phyloP scores from a whole-genome alignment of 148 eudicot species.

The Beta vulgaris region DNA sequence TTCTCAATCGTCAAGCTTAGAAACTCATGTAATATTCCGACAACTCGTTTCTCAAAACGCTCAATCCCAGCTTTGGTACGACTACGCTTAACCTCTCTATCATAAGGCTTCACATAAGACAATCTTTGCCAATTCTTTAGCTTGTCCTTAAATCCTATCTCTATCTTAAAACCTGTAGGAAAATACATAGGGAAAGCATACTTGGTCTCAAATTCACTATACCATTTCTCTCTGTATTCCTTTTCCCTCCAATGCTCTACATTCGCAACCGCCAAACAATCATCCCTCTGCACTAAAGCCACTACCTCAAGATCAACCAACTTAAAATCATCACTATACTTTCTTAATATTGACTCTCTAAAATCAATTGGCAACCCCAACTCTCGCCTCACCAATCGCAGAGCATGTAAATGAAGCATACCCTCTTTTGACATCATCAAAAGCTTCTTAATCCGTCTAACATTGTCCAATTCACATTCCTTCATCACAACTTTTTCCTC shows the following conservation, averaged over 20 bases:
- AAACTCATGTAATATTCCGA: constrained; percentile 69
- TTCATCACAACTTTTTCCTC: constrained; percentile 37
- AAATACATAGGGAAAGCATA: constrained; percentile 75
- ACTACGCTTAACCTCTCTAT: constrained; percentile 37
- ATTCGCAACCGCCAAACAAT: constrained; percentile 38
- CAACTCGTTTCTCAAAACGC: constrained; percentile 71
- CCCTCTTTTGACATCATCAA: constrained; percentile 67
- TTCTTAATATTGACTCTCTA: constrained; percentile 56
- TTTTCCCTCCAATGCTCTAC: constrained; percentile 73
- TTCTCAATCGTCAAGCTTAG: constrained; percentile 75
- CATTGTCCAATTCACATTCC: constrained; percentile 47
- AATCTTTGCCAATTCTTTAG: constrained; percentile 75
- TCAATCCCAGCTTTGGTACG: constrained; percentile 55
- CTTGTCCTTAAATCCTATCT: constrained; percentile 55
- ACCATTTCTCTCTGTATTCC: constrained; percentile 69
- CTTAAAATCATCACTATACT: constrained; percentile 47
- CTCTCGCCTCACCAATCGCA: constrained; percentile 58
- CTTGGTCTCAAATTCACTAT: constrained; percentile 81
- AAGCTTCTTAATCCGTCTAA: constrained; percentile 51
- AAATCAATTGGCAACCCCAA: constrained; percentile 70
- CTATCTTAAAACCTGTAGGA: constrained; percentile 67
- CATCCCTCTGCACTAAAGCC: constrained; percentile 45
- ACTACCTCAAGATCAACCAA: constrained; percentile 61
- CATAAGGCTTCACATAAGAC: constrained; percentile 70
- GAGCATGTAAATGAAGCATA: constrained; percentile 58